Conservation (phyloP, 345 rosid species). For the Crucihimalaya himalaica region DNA sequence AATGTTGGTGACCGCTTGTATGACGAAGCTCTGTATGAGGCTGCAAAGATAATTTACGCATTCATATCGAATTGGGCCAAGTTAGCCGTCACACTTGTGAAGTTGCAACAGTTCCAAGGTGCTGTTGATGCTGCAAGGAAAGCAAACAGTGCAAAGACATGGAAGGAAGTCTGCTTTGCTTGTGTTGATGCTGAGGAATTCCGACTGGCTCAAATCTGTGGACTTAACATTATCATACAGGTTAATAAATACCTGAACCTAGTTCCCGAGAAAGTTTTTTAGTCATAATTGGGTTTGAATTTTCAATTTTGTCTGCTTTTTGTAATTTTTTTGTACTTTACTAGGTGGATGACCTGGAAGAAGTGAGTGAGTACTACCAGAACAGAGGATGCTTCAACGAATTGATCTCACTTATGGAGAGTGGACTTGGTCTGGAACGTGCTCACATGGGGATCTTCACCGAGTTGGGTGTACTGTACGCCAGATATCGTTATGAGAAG, state of each 20-base stretch:
- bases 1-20: conserved; percentile 94
- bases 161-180: conserved; percentile 99
- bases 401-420: conserved; percentile 98
- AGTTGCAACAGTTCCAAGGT: conserved; percentile 91
- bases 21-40: conserved; percentile 88
- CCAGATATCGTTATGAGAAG: conserved; percentile 96
- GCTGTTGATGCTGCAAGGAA: conserved; percentile 99
- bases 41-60: conserved; percentile 92
- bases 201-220: conserved; percentile 96
- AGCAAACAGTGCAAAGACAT: conserved; percentile 99
- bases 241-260: conserved; percentile 42
- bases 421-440: conserved; percentile 96
- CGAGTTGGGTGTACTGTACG: conserved; percentile 95
- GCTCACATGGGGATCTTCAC: conserved; percentile 99
- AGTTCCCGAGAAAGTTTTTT: not conserved
- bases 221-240: conserved; percentile 92
- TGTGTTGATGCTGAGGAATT: conserved; percentile 99
- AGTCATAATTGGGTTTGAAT: not conserved
- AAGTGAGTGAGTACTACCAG: conserved; percentile 96
- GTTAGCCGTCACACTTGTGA: conserved; percentile 94
- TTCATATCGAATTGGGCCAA: conserved; percentile 99
- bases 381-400: conserved; percentile 98
- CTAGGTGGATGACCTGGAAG: conserved; percentile 98
- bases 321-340: conserved; percentile 28
- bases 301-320: conserved; percentile 7